Evolutionary conservation across 768 basidiomycete genomes (phyloP).

Genomic region (Suillus plorans): DNA sequence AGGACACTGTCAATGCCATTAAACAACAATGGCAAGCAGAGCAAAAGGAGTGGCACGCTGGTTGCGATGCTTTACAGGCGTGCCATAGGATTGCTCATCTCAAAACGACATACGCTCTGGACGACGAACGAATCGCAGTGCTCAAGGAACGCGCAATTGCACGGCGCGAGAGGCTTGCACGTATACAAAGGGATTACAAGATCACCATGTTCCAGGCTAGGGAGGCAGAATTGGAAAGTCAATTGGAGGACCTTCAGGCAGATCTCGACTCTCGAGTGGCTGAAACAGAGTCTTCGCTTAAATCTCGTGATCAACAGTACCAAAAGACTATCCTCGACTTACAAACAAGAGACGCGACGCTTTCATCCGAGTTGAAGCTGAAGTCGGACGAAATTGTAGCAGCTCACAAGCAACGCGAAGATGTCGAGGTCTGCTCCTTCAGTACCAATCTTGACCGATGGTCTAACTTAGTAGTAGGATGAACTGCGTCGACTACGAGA

Average conservation of each 20-base stretch:
- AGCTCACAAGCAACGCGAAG: constrained; percentile 43
- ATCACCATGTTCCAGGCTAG: constrained; percentile 66
- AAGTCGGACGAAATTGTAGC: constrained; percentile 39
- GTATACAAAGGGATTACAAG: constrained; percentile 63
- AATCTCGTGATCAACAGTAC: constrained; percentile 23
- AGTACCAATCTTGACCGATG: constrained; percentile 1
- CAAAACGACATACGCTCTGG: constrained; percentile 50
- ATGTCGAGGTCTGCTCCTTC: constrained; percentile 41
- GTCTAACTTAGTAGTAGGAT: constrained; percentile 26
- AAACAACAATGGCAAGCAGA: constrained; percentile 50
- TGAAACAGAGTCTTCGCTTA: constrained; percentile 16
- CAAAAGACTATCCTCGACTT: constrained; percentile 29
- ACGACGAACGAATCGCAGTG: constrained; percentile 50
- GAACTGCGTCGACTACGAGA: constrained; percentile 45
- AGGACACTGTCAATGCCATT: constrained; percentile 25
- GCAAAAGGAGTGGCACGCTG: constrained; percentile 57
- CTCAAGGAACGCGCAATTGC: constrained; percentile 54
- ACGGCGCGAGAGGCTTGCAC: constrained; percentile 56
- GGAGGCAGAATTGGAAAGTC: constrained; percentile 59
- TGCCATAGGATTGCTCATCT: constrained; percentile 68
- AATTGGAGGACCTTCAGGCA: constrained; percentile 53
- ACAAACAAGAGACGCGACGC: constrained; percentile 31
- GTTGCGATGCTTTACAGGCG: constrained; percentile 60
- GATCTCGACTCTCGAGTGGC: constrained; percentile 31
- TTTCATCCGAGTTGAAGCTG: constrained; percentile 39